Conservation (phyloP, 805 yeast genomes). For the Saturnispora diversa region DNA sequence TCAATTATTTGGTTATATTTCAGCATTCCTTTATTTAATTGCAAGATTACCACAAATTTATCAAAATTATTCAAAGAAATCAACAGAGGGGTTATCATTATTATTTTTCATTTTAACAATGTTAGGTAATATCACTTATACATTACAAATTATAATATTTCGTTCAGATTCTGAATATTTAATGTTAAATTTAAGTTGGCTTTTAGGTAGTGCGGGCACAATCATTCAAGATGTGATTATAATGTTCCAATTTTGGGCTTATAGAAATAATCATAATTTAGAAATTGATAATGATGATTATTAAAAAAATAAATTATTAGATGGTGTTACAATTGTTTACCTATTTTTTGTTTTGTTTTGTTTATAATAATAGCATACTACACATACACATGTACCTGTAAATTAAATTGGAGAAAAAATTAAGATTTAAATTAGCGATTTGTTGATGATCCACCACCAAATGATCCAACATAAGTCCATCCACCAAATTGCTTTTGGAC, state of each 20-base stretch:
- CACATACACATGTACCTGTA: background rate
- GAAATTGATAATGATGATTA: background rate
- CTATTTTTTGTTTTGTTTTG: no score
- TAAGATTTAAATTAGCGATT: background rate
- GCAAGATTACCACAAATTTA: conserved; percentile 78
- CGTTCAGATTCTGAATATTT: conserved; percentile 56
- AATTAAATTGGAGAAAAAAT: background rate
- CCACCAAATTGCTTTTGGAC: conserved; percentile 99
- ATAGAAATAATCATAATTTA: conserved; percentile 24
- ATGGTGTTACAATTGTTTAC: no score
- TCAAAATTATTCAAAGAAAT: conserved; percentile 68
- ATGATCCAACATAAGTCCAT: conserved; percentile 84
- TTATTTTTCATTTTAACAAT: conserved; percentile 69
- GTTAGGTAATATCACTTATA: conserved; percentile 68
- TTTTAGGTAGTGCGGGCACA: conserved; percentile 72
- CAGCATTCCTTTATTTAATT: conserved; percentile 60
- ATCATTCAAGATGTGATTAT: conserved; percentile 61
- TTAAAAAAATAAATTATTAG: no score
- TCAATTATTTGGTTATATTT: conserved; percentile 60
- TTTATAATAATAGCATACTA: background rate
- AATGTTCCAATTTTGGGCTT: conserved; percentile 58
- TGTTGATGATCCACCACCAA: conserved; percentile 14
- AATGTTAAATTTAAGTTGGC: conserved; percentile 61
- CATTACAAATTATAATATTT: conserved; percentile 61
- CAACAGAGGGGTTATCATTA: conserved; percentile 81